These are phyloP conservation scores for Lactifluus volemus DNA, from an alignment of 768 basidiomycete genomes.

Conservation along the genomic window DNA sequence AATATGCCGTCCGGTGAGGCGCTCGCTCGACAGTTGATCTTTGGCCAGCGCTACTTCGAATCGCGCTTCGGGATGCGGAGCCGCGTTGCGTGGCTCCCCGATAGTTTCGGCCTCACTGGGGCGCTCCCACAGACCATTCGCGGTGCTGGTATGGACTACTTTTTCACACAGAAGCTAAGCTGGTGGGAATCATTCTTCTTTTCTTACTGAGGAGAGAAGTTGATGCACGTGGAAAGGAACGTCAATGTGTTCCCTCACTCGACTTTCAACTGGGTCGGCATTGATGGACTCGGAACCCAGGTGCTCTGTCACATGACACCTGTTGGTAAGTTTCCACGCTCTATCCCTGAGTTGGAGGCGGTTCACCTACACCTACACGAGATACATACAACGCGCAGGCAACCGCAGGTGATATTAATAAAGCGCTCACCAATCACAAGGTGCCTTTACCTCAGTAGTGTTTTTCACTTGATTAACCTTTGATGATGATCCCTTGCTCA, in stretches of 20 bases:
- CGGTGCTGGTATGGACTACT: slow-evolving; percentile 72
- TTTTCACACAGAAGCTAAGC: slow-evolving; percentile 95
- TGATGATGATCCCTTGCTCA: slow-evolving; percentile 22
- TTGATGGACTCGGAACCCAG: slow-evolving; percentile 92
- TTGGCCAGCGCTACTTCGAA: slow-evolving; percentile 84
- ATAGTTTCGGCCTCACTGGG: slow-evolving; percentile 88
- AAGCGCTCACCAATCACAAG: slow-evolving; percentile 84
- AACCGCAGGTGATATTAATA: slow-evolving; percentile 80
- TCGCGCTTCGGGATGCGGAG: slow-evolving; percentile 35
- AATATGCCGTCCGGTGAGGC: slow-evolving; percentile 97
- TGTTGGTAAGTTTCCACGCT: slow-evolving; percentile 38
- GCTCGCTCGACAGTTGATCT: slow-evolving; percentile 84
- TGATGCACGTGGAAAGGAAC: neutral
- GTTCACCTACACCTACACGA: slow-evolving; percentile 7
- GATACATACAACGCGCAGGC: slow-evolving; percentile 93
- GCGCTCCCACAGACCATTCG: slow-evolving; percentile 87
- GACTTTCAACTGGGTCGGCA: slow-evolving; percentile 94
- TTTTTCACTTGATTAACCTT: neutral
- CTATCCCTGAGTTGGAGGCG: no score
- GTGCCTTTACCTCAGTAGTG: slow-evolving; percentile 29
- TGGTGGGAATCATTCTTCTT: slow-evolving; percentile 43
- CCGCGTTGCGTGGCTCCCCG: slow-evolving; percentile 73
- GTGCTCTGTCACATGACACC: slow-evolving; percentile 98
- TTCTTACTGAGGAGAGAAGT: neutral
- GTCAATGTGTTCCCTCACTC: slow-evolving; percentile 92